A percentile compares a stretch with the other conserved stretches of the same genome.
Evolutionary conservation across 2,329 filamentous ascomycete species (phyloP).

Genomic region (Fusarium multiceps): DNA sequence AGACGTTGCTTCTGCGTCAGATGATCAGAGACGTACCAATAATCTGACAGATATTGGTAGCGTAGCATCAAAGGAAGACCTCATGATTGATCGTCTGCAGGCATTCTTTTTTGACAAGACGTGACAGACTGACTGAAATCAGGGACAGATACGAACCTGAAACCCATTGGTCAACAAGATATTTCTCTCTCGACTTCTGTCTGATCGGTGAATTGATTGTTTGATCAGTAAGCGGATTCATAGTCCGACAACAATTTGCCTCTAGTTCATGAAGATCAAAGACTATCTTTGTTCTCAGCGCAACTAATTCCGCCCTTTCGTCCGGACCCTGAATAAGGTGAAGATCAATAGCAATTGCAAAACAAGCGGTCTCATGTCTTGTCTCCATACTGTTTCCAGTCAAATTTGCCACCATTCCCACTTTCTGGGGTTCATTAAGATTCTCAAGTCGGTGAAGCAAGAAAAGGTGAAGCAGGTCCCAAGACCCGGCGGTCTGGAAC

Average conservation of each 20-base stretch:
- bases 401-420: slow-evolving; percentile 40
- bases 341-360: slow-evolving; percentile 24
- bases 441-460: slow-evolving; percentile 41
- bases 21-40: slow-evolving; percentile 30
- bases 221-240: slow-evolving; percentile 9
- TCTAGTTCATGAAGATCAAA: background rate
- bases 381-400: slow-evolving; percentile 18
- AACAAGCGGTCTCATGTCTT: slow-evolving; percentile 11
- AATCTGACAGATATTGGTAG: slow-evolving; percentile 5
- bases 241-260: slow-evolving; percentile 16
- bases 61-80: slow-evolving; percentile 30
- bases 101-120: slow-evolving; percentile 12
- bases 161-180: background rate
- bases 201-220: background rate
- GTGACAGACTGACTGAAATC: background rate
- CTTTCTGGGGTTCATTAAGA: slow-evolving; percentile 6
- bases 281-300: background rate
- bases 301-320: slow-evolving; percentile 10
- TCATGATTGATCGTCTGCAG: slow-evolving; percentile 38
- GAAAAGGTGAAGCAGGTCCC: background rate
- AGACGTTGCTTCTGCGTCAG: slow-evolving; percentile 26
- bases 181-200: background rate
- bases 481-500: slow-evolving; percentile 41
- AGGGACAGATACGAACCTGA: background rate
- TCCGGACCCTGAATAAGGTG: background rate